Percentiles rank a stretch among this genome's conserved stretches.
Evolutionary conservation across 2,329 filamentous ascomycete species (phyloP).

Genomic region (Coniochaeta sp.): DNA sequence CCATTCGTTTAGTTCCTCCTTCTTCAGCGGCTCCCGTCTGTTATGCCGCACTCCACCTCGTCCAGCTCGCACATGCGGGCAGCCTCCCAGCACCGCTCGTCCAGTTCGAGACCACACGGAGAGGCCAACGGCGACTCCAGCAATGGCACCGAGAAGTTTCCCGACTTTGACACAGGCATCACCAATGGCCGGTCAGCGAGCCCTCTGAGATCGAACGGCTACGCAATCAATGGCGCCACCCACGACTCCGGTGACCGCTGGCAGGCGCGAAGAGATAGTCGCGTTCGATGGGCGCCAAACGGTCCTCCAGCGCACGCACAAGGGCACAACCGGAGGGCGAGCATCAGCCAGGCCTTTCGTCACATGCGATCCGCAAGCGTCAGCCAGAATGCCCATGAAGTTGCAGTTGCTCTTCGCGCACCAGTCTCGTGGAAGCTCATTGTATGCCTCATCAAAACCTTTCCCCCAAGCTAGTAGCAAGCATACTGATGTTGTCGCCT

Average conservation of each 20-base stretch:
- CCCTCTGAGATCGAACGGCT: constrained; percentile 19
- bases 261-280: constrained; percentile 49
- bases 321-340: constrained; percentile 70
- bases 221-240: constrained; percentile 14
- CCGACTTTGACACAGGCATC: constrained; percentile 37
- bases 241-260: constrained; percentile 43
- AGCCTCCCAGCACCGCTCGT: constrained; percentile 23
- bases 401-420: constrained; percentile 83
- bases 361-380: constrained; percentile 79
- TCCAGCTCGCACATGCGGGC: constrained; percentile 21
- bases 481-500: constrained; percentile 9
- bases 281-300: constrained; percentile 20
- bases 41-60: constrained; percentile 33
- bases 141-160: constrained; percentile 47
- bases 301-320: constrained; percentile 23
- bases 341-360: constrained; percentile 78
- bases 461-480: not conserved
- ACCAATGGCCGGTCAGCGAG: constrained; percentile 12
- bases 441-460: constrained; percentile 44
- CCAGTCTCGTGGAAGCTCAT: constrained; percentile 83
- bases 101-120: constrained; percentile 18
- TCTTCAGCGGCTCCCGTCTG: not conserved
- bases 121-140: constrained; percentile 16
- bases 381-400: constrained; percentile 86
- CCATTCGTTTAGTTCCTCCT: not conserved